Conservation (phyloP, 257 asterid genomes). For the Striga asiatica region DNA sequence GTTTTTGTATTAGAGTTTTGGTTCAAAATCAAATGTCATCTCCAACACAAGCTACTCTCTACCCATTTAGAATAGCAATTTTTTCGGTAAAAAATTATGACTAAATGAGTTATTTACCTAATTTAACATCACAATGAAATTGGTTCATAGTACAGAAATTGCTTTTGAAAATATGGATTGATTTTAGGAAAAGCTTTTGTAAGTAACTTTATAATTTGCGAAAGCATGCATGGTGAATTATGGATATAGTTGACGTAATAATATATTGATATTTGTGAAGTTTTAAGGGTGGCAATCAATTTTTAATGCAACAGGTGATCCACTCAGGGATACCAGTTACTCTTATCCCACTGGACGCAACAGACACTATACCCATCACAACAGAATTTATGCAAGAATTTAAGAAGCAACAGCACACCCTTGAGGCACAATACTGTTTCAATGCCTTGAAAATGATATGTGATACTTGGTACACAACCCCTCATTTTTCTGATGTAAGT, state of each 20-base stretch:
- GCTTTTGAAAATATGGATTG: no score
- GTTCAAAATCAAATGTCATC: no score
- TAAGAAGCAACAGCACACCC: constrained; percentile 64
- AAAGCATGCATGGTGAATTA: neutral
- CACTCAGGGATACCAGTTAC: constrained; percentile 80
- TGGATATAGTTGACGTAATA: neutral
- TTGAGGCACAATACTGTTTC: constrained; percentile 79
- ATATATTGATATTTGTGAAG: neutral
- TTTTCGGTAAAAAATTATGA: no score
- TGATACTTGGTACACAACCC: constrained; percentile 58
- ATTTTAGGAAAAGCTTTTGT: no score
- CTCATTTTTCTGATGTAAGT: constrained; percentile 56
- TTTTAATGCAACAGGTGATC: constrained; percentile 37
- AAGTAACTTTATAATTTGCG: no score
- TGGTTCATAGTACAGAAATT: no score
- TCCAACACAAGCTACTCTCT: no score
- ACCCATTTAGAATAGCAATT: no score
- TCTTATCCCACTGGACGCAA: constrained; percentile 85
- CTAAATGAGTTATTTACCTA: no score
- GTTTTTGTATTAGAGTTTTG: no score
- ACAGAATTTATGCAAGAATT: constrained; percentile 33
- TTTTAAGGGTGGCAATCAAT: neutral
- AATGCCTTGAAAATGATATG: constrained; percentile 61
- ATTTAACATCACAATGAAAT: no score
- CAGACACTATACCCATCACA: constrained; percentile 71